Evolutionary conservation across 805 yeast genomes (phyloP).

Genomic region (Millerozyma acaciae): DNA sequence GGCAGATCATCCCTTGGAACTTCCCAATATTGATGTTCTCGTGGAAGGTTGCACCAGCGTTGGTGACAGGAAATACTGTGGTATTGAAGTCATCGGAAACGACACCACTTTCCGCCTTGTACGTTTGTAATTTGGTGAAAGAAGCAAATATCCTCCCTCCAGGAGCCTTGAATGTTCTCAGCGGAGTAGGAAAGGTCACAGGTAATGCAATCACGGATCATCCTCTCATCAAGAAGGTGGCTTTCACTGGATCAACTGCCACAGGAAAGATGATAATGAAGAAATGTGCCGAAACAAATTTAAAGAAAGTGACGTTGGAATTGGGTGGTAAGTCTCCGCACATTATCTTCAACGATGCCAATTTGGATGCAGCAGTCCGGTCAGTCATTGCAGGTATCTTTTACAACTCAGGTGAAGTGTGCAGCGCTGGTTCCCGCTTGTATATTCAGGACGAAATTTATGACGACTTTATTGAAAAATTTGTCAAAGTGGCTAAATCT

Average conservation of each 20-base stretch:
- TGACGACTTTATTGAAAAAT: conserved; percentile 38
- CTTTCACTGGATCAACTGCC: conserved; percentile 54
- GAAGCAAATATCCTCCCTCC: conserved; percentile 42
- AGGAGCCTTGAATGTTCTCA: conserved; percentile 46
- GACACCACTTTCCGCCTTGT: conserved; percentile 46
- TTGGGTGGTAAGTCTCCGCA: conserved; percentile 53
- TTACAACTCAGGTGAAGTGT: conserved; percentile 47
- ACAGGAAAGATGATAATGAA: conserved; percentile 42
- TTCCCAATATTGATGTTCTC: conserved; percentile 49
- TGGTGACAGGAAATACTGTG: conserved; percentile 47
- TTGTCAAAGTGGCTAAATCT: conserved; percentile 31
- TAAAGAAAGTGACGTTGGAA: conserved; percentile 47
- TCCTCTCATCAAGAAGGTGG: conserved; percentile 45
- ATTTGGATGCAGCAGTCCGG: conserved; percentile 44
- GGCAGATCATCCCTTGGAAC: conserved; percentile 52
- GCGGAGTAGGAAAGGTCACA: conserved; percentile 42
- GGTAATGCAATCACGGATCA: conserved; percentile 47
- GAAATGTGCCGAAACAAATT: conserved; percentile 38
- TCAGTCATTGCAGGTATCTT: conserved; percentile 48
- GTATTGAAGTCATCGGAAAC: conserved; percentile 48
- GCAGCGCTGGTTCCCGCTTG: conserved; percentile 45
- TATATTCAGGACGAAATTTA: conserved; percentile 41
- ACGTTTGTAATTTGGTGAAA: conserved; percentile 38
- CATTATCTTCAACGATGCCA: conserved; percentile 45
- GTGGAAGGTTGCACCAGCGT: conserved; percentile 46